phyloP scores from a whole-genome alignment of 306 rosid species.

The Cicer arietinum region DNA sequence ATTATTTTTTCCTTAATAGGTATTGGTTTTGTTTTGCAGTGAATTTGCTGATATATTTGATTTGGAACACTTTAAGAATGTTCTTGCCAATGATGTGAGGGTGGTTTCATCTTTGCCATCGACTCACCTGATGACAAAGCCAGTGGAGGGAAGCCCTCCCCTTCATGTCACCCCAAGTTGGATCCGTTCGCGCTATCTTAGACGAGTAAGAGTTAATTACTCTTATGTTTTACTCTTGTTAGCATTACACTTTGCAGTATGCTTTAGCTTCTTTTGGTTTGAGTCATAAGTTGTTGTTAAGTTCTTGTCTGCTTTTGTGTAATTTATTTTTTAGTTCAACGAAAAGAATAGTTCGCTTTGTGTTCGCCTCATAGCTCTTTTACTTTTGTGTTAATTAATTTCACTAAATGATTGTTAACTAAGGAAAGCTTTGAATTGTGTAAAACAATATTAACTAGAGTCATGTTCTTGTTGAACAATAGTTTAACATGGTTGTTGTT shows the following conservation, averaged over 20 bases:
- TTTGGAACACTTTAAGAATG: conserved; percentile 91
- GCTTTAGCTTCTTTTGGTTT: conserved; percentile 12
- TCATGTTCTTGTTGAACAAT: conserved; percentile 11
- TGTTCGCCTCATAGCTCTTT: too few relatives aligned
- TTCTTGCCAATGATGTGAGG: conserved; percentile 70
- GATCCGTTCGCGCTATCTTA: conserved; percentile 89
- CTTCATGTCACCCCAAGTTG: conserved; percentile 79
- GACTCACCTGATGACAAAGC: conserved; percentile 86
- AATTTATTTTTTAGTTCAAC: too few relatives aligned
- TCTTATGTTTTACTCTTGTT: conserved; percentile 5
- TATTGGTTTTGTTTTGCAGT: conserved; percentile 60
- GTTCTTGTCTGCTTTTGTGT: not conserved
- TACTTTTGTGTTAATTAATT: conserved; percentile 3
- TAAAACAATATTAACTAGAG: not conserved
- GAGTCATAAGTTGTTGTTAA: not conserved
- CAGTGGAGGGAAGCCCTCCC: conserved; percentile 82
- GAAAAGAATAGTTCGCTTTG: too few relatives aligned
- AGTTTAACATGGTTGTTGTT: conserved; percentile 44
- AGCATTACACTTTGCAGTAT: conserved; percentile 2
- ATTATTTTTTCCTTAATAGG: conserved; percentile 29
- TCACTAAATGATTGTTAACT: not conserved
- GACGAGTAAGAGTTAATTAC: conserved; percentile 58
- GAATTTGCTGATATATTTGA: conserved; percentile 96
- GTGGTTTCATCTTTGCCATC: conserved; percentile 91
- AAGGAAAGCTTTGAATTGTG: conserved; percentile 5